Conservation (phyloP, 2,329 filamentous ascomycete genomes). For the Ramichloridium luteum region DNA sequence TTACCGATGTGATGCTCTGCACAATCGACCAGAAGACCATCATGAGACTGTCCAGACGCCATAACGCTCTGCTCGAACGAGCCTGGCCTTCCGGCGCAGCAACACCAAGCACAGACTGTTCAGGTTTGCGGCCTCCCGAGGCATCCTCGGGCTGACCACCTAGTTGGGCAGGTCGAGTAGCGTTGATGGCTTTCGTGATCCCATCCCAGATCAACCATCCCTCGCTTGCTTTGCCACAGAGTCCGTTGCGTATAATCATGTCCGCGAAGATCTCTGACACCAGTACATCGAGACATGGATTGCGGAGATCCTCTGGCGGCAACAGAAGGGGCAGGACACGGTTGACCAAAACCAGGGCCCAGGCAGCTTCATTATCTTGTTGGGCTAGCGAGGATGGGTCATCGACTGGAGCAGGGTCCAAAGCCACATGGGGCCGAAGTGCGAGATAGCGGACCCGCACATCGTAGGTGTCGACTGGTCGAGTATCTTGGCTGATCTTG, state of each 20-base stretch:
- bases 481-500: constrained; percentile 8
- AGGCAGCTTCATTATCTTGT: constrained; percentile 63
- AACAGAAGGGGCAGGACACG: constrained; percentile 71
- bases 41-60: too few relatives aligned
- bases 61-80: too few relatives aligned
- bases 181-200: constrained; percentile 48
- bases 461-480: constrained; percentile 5
- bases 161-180: too few relatives aligned
- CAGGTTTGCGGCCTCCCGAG: too few relatives aligned
- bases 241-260: constrained; percentile 70
- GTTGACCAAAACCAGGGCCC: constrained; percentile 79
- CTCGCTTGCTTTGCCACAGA: constrained; percentile 70
- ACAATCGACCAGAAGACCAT: constrained; percentile 36
- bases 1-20: constrained; percentile 38
- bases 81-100: too few relatives aligned
- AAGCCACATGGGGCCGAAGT: constrained; percentile 64
- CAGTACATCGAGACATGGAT: constrained; percentile 69
- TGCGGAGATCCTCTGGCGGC: constrained; percentile 84
- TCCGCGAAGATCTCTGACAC: constrained; percentile 82
- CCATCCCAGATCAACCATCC: constrained; percentile 82
- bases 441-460: constrained; percentile 52
- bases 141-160: too few relatives aligned
- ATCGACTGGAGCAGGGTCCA: constrained; percentile 59
- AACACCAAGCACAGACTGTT: too few relatives aligned
- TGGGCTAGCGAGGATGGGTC: constrained; percentile 39